phyloP scores from a whole-genome alignment of 2,329 filamentous ascomycete genomes.

The Alternaria triticimaculans region DNA sequence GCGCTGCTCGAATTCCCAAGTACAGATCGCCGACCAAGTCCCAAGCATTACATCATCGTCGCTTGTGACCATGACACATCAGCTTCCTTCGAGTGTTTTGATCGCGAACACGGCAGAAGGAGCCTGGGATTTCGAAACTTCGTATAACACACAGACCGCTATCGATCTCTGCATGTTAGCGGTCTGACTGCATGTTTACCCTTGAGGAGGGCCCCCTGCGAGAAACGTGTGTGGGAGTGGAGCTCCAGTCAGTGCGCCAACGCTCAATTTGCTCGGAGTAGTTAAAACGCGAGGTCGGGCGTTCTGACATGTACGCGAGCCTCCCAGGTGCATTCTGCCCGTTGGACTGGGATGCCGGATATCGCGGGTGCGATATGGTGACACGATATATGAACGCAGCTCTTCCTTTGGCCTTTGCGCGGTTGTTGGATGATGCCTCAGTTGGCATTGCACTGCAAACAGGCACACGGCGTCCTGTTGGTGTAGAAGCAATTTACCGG shows the following conservation, averaged over 20 bases:
- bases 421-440: background rate
- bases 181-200: conserved; percentile 8
- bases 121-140: background rate
- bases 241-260: conserved; percentile 8
- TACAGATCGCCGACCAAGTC: conserved; percentile 15
- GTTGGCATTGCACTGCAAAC: background rate
- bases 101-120: background rate
- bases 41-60: conserved; percentile 29
- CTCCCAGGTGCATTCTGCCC: background rate
- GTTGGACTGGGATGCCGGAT: conserved; percentile 14
- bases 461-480: background rate
- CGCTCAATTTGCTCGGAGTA: conserved; percentile 9
- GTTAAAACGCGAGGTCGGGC: conserved; percentile 2
- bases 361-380: conserved; percentile 7
- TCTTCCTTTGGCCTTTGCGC: background rate
- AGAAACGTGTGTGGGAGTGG: conserved; percentile 11
- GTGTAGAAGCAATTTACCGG: conserved; percentile 13
- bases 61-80: conserved; percentile 6
- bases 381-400: background rate
- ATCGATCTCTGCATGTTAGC: conserved; percentile 2
- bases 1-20: conserved; percentile 11
- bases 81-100: background rate
- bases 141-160: conserved; percentile 6
- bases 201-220: conserved; percentile 8
- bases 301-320: background rate